Evolutionary conservation across 2,329 filamentous ascomycete species (phyloP).

Genomic region (Pleurostoma richardsiae): DNA sequence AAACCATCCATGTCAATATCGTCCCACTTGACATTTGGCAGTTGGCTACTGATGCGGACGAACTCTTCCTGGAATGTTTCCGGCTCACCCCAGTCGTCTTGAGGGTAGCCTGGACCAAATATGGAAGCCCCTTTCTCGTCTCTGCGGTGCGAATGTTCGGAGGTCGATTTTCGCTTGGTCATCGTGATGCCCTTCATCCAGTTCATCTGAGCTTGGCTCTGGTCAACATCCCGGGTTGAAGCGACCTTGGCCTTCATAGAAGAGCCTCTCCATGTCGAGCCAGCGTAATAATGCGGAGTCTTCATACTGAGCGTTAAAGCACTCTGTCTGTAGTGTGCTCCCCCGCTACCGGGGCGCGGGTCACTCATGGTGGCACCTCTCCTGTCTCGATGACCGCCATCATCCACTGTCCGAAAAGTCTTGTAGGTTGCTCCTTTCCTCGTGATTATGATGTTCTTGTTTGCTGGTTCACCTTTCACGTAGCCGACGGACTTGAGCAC

Average conservation of each 20-base stretch:
- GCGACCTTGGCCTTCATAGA: slow-evolving; percentile 54
- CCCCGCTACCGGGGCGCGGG: slow-evolving; percentile 40
- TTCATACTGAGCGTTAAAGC: slow-evolving; percentile 30
- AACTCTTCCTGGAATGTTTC: slow-evolving; percentile 63
- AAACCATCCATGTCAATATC: slow-evolving; percentile 59
- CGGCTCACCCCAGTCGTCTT: slow-evolving; percentile 54
- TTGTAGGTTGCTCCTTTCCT: slow-evolving; percentile 82
- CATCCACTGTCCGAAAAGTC: slow-evolving; percentile 73
- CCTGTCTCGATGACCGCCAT: slow-evolving; percentile 47
- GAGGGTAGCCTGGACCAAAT: slow-evolving; percentile 45
- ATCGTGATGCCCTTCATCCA: slow-evolving; percentile 68
- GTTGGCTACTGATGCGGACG: slow-evolving; percentile 54
- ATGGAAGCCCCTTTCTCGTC: slow-evolving; percentile 47
- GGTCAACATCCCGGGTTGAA: slow-evolving; percentile 34
- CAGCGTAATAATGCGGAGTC: slow-evolving; percentile 27
- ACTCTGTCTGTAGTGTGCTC: slow-evolving; percentile 32
- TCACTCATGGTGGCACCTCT: slow-evolving; percentile 59
- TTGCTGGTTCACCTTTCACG: slow-evolving; percentile 60
- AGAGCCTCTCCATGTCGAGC: slow-evolving; percentile 46
- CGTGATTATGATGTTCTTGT: slow-evolving; percentile 65
- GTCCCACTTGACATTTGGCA: slow-evolving; percentile 61
- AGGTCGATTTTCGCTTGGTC: slow-evolving; percentile 46
- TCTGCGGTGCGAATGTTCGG: slow-evolving; percentile 40
- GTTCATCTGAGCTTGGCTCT: slow-evolving; percentile 53
- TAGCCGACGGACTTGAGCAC: slow-evolving; percentile 67